These are phyloP conservation scores for Saraca asoca DNA, from an alignment of 331 rosid genomes.

Conservation along the genomic window DNA sequence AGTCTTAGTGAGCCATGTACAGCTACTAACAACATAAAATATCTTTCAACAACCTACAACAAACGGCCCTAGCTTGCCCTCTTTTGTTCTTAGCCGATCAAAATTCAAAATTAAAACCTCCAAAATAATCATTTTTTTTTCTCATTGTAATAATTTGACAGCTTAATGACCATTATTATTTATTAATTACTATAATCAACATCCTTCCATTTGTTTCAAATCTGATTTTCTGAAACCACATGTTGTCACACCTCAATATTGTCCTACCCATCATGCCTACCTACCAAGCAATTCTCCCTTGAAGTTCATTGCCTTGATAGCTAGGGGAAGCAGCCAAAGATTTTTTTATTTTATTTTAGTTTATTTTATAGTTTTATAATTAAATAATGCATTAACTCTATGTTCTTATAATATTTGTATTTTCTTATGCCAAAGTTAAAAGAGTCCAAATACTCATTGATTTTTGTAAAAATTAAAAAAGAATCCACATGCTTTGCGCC, in stretches of 20 bases:
- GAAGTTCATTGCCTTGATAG: conserved; percentile 1
- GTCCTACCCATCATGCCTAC: conserved; percentile 34
- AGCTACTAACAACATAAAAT: conserved; percentile 12
- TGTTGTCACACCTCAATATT: conserved; percentile 29
- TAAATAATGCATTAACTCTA: no score
- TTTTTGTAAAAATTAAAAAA: neutral
- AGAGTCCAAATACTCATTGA: conserved; percentile 10
- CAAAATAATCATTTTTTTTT: no score
- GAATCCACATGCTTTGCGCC: neutral
- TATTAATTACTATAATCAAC: conserved; percentile 37
- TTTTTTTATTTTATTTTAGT: no score
- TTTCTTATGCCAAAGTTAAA: neutral
- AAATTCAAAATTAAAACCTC: neutral
- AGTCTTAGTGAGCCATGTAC: conserved; percentile 30
- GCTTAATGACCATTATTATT: conserved; percentile 38
- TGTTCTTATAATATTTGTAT: neutral
- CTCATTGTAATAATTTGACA: conserved; percentile 25
- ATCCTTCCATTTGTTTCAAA: conserved; percentile 33
- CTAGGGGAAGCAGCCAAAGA: conserved; percentile 7
- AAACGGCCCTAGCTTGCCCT: conserved; percentile 10
- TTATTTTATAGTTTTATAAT: no score
- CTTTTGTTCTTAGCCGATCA: conserved; percentile 26
- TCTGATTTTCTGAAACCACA: no score
- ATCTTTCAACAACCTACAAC: conserved; percentile 23
- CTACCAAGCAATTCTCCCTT: conserved; percentile 35